Base-by-base conservation (phyloP, 441 rosid species). In the Breynia disticha region DNA sequence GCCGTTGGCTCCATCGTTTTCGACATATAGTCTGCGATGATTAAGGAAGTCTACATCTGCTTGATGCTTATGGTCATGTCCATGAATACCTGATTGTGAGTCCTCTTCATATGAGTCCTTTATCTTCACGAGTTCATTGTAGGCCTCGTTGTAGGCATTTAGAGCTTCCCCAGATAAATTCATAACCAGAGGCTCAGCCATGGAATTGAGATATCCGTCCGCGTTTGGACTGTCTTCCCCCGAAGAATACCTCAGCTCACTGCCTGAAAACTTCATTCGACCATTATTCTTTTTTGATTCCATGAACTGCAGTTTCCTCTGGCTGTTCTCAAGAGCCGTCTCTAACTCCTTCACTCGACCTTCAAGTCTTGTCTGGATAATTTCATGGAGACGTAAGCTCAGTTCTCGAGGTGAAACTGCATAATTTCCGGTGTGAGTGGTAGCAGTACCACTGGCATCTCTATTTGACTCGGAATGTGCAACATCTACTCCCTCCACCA, bases 141-240 rank as follows among this genome's bases (percentile, higher is more conserved):
- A 83, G 9, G 83, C 79, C 49, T 87, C 96, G 17, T 78, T 76
- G 75, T 79, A 82, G 11, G 95, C 88, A 65, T 77, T 83, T 37
- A 82, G 78, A 62, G 95, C 93, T 68, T 86, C 89, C 38, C 90
- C 89, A 14, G 81, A 67, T 63, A 87, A 59, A 65, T 78, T 83
- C 86, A 81, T 71, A 43, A 87, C 84, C 37, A 82, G 64, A 11
- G 93, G 90, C 53, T 79, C 69, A 38, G 62, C 58, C 65, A 59
- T 32, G 42, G 50, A 57, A 59, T 67, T 56, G 45, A 47, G 42
- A 19, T 72, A 67, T 55, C 70, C 76, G 54, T 62, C 60, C 46
- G 42, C 46, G 54, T 17, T 46, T 14, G 65, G 76, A 60, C 67
- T 67, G 59, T 66, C 79, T 37, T 67, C 67, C 6, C 61, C 61